phyloP scores from a whole-genome alignment of 2,329 filamentous ascomycete species.

The Fusarium siculi region DNA sequence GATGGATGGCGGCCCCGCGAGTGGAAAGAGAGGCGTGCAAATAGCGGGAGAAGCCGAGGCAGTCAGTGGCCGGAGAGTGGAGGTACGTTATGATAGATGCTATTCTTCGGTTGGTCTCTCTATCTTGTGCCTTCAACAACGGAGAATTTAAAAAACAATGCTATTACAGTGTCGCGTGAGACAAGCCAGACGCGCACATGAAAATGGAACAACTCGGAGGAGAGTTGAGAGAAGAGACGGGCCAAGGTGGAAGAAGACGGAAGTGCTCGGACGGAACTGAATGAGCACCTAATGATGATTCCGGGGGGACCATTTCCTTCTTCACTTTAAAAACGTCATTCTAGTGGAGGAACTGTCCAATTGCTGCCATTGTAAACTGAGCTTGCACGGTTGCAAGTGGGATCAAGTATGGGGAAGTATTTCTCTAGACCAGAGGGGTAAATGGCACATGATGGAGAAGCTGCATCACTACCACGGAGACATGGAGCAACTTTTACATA shows the following conservation, averaged over 20 bases:
- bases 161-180: conserved; percentile 23
- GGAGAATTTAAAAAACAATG: conserved; percentile 8
- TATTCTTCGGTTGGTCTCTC: conserved; percentile 11
- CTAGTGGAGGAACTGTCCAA: conserved; percentile 26
- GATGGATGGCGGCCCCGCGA: conserved; percentile 42
- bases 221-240: neutral
- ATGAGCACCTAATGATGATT: conserved; percentile 34
- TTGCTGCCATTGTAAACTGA: conserved; percentile 12
- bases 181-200: conserved; percentile 24
- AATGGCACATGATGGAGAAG: conserved; percentile 35
- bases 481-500: conserved; percentile 17
- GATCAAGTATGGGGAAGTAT: conserved; percentile 39
- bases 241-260: conserved; percentile 30
- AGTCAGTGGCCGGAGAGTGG: conserved; percentile 31
- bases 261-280: conserved; percentile 35
- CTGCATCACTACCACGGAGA: conserved; percentile 16
- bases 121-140: conserved; percentile 12
- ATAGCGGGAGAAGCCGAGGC: conserved; percentile 46
- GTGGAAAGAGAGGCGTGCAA: conserved; percentile 30
- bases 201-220: conserved; percentile 23
- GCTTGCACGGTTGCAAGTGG: conserved; percentile 26
- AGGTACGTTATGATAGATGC: conserved; percentile 11
- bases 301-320: conserved; percentile 4
- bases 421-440: conserved; percentile 12
- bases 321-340: conserved; percentile 35